Evolutionary conservation across 495 filamentous ascomycete species (phyloP).

Genomic region (Daldinia caldariorum): DNA sequence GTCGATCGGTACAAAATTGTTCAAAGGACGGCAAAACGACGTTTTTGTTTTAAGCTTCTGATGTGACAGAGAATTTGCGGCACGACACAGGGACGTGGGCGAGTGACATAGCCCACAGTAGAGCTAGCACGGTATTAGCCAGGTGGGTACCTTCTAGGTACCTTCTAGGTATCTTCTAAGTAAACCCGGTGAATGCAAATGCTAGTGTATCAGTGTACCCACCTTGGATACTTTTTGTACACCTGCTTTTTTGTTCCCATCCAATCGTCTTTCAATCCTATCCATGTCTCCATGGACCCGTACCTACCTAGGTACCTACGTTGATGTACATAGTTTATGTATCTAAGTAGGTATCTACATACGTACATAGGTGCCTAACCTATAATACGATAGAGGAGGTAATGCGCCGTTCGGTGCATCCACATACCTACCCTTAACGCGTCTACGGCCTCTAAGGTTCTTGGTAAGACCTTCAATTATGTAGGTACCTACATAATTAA

Average conservation of each 20-base stretch:
- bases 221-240: neutral
- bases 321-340: constrained; percentile 6
- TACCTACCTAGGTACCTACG: neutral
- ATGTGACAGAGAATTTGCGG: constrained; percentile 45
- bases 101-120: constrained; percentile 43
- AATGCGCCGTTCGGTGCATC: neutral
- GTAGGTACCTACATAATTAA: neutral
- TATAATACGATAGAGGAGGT: too few relatives aligned
- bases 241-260: neutral
- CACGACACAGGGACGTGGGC: constrained; percentile 29
- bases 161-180: too few relatives aligned
- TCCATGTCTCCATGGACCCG: neutral
- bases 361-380: too few relatives aligned
- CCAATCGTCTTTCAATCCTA: neutral
- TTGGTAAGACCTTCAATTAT: neutral
- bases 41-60: constrained; percentile 39
- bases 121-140: constrained; percentile 22
- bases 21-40: constrained; percentile 39
- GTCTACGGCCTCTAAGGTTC: neutral
- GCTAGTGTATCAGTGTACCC: too few relatives aligned
- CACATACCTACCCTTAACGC: neutral
- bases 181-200: too few relatives aligned
- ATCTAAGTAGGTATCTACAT: constrained; percentile 1
- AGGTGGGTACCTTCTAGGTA: too few relatives aligned
- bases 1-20: constrained; percentile 44